Base-by-base conservation (phyloP, 1,284 basidiomycete species). In the Tilletia walkeri region DNA sequence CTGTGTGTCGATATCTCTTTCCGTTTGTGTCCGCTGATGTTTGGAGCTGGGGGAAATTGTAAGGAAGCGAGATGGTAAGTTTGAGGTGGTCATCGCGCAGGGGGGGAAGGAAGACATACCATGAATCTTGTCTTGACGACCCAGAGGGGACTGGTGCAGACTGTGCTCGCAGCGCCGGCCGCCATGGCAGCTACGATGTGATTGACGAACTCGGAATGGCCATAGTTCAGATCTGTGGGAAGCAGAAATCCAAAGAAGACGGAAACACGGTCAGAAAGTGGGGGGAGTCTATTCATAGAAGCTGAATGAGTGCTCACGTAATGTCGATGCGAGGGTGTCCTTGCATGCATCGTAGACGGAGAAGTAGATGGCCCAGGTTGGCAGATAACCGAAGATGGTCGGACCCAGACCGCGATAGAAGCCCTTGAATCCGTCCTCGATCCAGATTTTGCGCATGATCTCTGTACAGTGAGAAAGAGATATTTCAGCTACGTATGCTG, bases 341-440 rank as follows among this genome's bases (percentile, higher is more conserved):
- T 83, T 83, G 66, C 75, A 74, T 6, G 54, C 67, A 50, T 83
- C 82, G 63, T 83, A 83, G 0, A 82, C 79, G 36, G 76, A 76
- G 73, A 83, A 83, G 73, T 82, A 83, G 56, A 83, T 81, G 14
- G 80, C 81, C 82, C 82, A 83, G 0, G 82, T 83, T 0, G 82
- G 82, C 3, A 83, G 67, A 59, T 83, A 83, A 5, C 82, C 82
- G 36, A 82, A 78, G 39, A 83, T 79, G 0, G 82, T 83, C 0
- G 82, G 82, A 0, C 77, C 81, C 3, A 83, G 68, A 9, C 82
- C 82, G 16, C 81, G 76, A 54, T 83, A 83, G 70, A 82, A 83
- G 24, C 82, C 82, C 0, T 78, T 75, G 3, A 82, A 5, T 10
- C 82, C 82, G 59, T 82, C 79, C 39, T 80, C 75, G 38, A 30